phyloP scores from a whole-genome alignment of 1,284 basidiomycete genomes.

The Leccinum laetum region DNA sequence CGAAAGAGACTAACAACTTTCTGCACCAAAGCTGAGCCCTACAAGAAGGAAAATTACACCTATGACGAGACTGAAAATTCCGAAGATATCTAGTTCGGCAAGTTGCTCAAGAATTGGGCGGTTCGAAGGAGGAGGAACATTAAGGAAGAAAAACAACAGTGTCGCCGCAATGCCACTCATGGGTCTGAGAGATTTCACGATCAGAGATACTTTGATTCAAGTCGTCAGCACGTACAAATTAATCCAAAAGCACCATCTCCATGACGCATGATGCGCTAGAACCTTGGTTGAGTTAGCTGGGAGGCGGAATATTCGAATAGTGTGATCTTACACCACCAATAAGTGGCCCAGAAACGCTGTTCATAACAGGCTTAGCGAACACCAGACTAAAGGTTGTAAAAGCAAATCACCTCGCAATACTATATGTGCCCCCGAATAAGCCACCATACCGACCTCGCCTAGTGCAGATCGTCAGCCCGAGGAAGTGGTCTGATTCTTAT shows the following conservation, averaged over 20 bases:
- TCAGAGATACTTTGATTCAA: neutral
- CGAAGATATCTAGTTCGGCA: conserved; percentile 77
- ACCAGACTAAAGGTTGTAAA: conserved; percentile 34
- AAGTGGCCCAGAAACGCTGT: conserved; percentile 72
- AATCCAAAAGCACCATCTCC: conserved; percentile 82
- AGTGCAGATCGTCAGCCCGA: conserved; percentile 33
- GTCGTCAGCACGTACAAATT: conserved; percentile 51
- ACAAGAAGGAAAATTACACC: conserved; percentile 80
- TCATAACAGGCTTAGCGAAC: conserved; percentile 4
- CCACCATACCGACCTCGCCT: conserved; percentile 73
- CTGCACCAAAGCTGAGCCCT: conserved; percentile 79
- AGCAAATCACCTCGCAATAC: conserved; percentile 40
- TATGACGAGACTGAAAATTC: conserved; percentile 67
- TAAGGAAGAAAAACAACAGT: conserved; percentile 78
- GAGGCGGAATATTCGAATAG: neutral
- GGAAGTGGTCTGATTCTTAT: neutral
- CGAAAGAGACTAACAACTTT: conserved; percentile 47
- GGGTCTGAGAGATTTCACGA: conserved; percentile 43
- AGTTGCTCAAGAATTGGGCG: conserved; percentile 58
- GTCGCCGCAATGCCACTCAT: conserved; percentile 72
- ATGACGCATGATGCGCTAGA: conserved; percentile 69
- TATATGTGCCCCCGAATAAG: conserved; percentile 78
- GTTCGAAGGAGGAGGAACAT: conserved; percentile 72
- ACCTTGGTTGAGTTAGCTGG: conserved; percentile 37
- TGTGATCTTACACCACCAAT: conserved; percentile 59